phyloP scores from a whole-genome alignment of 2,329 filamentous ascomycete species.

The Arthrobotrys pseudoclavata region DNA sequence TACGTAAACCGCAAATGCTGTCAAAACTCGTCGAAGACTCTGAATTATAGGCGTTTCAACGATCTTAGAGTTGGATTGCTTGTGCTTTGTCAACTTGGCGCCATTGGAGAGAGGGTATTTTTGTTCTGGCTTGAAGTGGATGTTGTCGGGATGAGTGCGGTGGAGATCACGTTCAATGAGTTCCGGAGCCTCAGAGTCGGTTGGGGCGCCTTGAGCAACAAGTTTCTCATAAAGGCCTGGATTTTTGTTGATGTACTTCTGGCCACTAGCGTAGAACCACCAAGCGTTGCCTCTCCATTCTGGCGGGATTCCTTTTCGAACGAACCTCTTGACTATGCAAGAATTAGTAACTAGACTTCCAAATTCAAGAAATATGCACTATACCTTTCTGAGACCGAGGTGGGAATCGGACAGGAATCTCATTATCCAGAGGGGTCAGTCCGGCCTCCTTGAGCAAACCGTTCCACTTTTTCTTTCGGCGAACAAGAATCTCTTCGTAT shows the following conservation, averaged over 20 bases:
- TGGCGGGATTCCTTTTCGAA: conserved; percentile 92
- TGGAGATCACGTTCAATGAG: conserved; percentile 94
- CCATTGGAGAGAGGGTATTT: conserved; percentile 63
- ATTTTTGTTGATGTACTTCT: conserved; percentile 80
- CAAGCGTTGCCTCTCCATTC: conserved; percentile 95
- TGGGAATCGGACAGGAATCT: conserved; percentile 82
- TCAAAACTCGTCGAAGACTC: conserved; percentile 84
- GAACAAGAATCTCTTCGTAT: conserved; percentile 81
- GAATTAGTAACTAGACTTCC: neutral
- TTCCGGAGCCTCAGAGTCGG: conserved; percentile 82
- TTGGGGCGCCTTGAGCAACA: conserved; percentile 74
- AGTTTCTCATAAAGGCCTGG: conserved; percentile 81
- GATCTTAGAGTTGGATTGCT: conserved; percentile 64
- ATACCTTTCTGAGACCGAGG: conserved; percentile 78
- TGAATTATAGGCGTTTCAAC: conserved; percentile 83
- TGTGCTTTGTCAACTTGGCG: conserved; percentile 65
- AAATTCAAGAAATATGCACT: neutral
- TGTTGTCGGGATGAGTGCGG: conserved; percentile 93
- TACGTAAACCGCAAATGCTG: conserved; percentile 91
- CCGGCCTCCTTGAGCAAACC: conserved; percentile 81
- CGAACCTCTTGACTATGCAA: conserved; percentile 80
- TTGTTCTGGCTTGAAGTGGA: conserved; percentile 82
- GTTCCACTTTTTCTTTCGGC: conserved; percentile 85
- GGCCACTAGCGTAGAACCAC: conserved; percentile 95
- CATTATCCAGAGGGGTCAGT: conserved; percentile 71